Base-by-base conservation (phyloP, 2,329 filamentous ascomycete species). In the Paecilomyces sp. region DNA sequence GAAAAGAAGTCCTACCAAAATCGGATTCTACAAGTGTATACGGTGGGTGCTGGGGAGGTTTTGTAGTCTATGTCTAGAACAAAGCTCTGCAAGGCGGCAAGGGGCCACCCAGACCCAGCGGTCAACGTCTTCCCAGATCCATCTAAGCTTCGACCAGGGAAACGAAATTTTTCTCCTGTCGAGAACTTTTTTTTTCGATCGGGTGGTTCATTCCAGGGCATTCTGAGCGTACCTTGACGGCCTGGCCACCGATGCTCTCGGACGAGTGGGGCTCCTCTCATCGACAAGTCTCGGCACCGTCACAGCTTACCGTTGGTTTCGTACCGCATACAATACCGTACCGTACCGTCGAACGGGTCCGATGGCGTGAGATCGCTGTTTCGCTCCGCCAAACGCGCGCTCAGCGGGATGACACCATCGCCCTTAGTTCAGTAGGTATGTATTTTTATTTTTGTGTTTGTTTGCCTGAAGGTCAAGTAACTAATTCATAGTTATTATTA, bases 101-200 rank as follows among this genome's bases (percentile, higher is more conserved):
- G 41, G 41, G 41, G 41, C 18, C 41, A 47, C 41, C 15, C 15
- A 47, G 41, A 54, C 41, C 15, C 22, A 30, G 22, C 25, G 25
- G 50, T 53, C 54, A 55, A 36, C 28, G 28, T 55, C 30, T 55
- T n/a, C 54, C 18, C 24, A 54, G 52, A 55, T 55, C 54, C 54
- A 55, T 55, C 8, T 15, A 34, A 55, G 18, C 33, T 33, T 55
- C 41, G 41, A 47, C 41, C 41, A 47, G 15, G 41, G 54, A 55
- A 22, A 18, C 28, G 30, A 34, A 18, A 12, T 33, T 55, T 55
- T 55, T 34, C 24, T 55, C 33, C 33, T 28, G 30, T 31, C 52
- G n/a, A 30, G 30, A 18, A n/a, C 7, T 55, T 31, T 30, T 55
- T 55, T 55, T 55, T 55, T 28, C 1, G 15, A 15, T 22, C 24